Evolutionary conservation across 148 eudicot species (phyloP).

Genomic region (Rhododendron kiyosumense): DNA sequence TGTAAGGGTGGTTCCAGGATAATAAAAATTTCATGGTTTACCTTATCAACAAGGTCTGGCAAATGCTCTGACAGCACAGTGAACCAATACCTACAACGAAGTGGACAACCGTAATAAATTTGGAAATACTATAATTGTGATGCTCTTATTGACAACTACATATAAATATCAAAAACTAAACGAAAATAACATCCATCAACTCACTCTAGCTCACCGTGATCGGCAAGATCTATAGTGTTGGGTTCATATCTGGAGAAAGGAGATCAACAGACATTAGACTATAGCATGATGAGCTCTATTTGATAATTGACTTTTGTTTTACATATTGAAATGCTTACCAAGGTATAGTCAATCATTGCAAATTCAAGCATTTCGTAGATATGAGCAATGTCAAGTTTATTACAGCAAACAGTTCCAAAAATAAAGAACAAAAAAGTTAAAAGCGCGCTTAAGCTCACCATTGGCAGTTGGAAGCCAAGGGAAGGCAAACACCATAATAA

Average conservation of each 20-base stretch:
- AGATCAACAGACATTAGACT: conserved; percentile 11
- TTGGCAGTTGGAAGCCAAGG: background rate
- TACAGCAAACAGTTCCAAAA: background rate
- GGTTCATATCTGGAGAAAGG: conserved; percentile 73
- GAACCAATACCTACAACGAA: conserved; percentile 70
- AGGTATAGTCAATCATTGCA: background rate
- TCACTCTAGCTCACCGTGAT: conserved; percentile 84
- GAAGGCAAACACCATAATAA: background rate
- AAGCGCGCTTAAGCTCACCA: background rate
- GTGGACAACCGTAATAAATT: conserved; percentile 8
- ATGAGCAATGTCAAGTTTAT: background rate
- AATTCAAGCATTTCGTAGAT: background rate
- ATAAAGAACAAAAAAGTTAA: background rate
- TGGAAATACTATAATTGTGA: conserved; percentile 1
- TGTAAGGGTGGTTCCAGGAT: background rate
- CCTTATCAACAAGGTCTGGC: conserved; percentile 99
- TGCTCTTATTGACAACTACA: too few species aligned
- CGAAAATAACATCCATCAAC: conserved; percentile 18
- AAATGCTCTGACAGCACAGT: conserved; percentile 82
- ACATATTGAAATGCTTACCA: background rate
- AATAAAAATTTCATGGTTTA: conserved; percentile 16
- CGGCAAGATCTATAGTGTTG: conserved; percentile 89
- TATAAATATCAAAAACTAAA: background rate
- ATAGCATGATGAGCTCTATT: background rate
- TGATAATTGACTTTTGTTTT: background rate